Evolutionary conservation across 2,329 filamentous ascomycete species (phyloP).

Genomic region (Colletotrichum nymphaeae): DNA sequence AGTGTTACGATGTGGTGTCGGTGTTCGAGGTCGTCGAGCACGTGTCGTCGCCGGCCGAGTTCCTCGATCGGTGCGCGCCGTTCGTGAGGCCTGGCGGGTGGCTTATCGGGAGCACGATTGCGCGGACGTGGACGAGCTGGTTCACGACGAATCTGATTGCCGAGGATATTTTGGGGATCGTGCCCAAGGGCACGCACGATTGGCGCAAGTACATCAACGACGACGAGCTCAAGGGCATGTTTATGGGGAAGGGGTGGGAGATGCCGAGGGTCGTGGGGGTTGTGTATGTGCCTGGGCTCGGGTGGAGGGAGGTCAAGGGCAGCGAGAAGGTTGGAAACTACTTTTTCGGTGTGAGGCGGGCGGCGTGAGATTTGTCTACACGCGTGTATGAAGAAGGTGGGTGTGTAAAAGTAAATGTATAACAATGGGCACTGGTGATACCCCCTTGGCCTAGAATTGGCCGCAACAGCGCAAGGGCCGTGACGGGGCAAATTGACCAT

Average conservation of each 20-base stretch:
- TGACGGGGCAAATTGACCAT: background rate
- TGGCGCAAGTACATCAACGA: slow-evolving; percentile 97
- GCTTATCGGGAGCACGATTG: slow-evolving; percentile 93
- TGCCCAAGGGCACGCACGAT: slow-evolving; percentile 93
- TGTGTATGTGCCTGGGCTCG: slow-evolving; percentile 88
- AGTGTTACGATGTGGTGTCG: slow-evolving; percentile 82
- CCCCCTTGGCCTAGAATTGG: background rate
- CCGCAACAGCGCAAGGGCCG: background rate
- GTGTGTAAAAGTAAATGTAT: slow-evolving; percentile 24
- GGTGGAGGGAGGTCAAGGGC: slow-evolving; percentile 86
- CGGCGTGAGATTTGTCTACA: slow-evolving; percentile 22
- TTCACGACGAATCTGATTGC: slow-evolving; percentile 92
- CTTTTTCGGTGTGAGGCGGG: slow-evolving; percentile 84
- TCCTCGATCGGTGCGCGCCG: slow-evolving; percentile 76
- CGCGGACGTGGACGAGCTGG: slow-evolving; percentile 89
- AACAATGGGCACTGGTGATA: slow-evolving; percentile 16
- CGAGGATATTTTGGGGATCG: slow-evolving; percentile 87
- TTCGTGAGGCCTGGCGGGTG: slow-evolving; percentile 92
- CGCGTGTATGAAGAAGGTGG: background rate
- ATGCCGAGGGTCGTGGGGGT: slow-evolving; percentile 78
- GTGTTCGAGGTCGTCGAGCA: slow-evolving; percentile 97
- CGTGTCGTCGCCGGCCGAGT: slow-evolving; percentile 79
- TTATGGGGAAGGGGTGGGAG: slow-evolving; percentile 69
- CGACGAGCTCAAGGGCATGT: slow-evolving; percentile 74
- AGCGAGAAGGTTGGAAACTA: slow-evolving; percentile 94